Evolutionary conservation across 1,284 basidiomycete species (phyloP).

Genomic region (Marasmius tenuissimus): DNA sequence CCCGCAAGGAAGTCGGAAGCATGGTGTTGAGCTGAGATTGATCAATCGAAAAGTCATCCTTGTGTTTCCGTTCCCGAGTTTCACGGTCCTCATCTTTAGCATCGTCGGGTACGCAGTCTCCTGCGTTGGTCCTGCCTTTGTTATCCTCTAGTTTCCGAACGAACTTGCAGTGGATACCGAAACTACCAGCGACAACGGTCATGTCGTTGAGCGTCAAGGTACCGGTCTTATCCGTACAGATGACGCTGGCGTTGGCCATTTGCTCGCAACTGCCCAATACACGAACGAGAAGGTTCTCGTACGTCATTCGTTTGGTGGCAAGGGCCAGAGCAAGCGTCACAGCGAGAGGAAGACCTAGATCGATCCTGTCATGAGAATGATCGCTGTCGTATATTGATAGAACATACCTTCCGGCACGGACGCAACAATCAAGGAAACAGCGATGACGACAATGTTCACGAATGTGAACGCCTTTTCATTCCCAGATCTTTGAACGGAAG

Average conservation of each 20-base stretch:
- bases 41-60: slow-evolving; percentile 85
- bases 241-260: slow-evolving; percentile 96
- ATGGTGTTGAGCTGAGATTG: slow-evolving; percentile 66
- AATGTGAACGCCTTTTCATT: slow-evolving; percentile 90
- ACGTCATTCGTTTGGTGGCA: slow-evolving; percentile 96
- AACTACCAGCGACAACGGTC: slow-evolving; percentile 93
- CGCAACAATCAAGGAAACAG: slow-evolving; percentile 94
- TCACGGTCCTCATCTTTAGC: slow-evolving; percentile 26
- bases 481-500: slow-evolving; percentile 47
- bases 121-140: slow-evolving; percentile 71
- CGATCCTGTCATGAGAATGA: background rate
- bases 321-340: slow-evolving; percentile 96
- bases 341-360: slow-evolving; percentile 85
- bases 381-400: background rate
- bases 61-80: slow-evolving; percentile 37
- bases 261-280: slow-evolving; percentile 96
- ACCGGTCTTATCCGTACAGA: slow-evolving; percentile 96
- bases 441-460: slow-evolving; percentile 91
- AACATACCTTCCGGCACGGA: slow-evolving; percentile 89
- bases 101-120: slow-evolving; percentile 46
- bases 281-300: slow-evolving; percentile 92
- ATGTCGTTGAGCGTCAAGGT: slow-evolving; percentile 94
- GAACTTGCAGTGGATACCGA: slow-evolving; percentile 94
- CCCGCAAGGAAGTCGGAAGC: slow-evolving; percentile 62
- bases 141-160: slow-evolving; percentile 81